Conservation (phyloP, 208 protist species). For the Acanthamoeba royreba region DNA sequence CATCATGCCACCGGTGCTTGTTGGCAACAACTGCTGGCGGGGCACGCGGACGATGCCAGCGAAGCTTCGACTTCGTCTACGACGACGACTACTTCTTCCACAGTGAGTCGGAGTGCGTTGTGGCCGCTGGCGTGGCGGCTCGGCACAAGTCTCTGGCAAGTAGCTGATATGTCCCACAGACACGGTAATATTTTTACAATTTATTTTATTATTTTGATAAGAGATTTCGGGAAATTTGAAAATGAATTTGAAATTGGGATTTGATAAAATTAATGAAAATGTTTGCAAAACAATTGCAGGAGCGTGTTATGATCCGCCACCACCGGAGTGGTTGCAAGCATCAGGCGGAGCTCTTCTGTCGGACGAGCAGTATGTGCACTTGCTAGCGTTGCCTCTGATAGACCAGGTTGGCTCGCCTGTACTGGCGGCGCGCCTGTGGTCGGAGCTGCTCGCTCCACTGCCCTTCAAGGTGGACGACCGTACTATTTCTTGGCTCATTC, state of each 20-base stretch:
- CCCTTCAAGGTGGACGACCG: neutral
- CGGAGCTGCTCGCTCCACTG: neutral
- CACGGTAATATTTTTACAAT: neutral
- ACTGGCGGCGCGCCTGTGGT: neutral
- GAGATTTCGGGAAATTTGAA: no score
- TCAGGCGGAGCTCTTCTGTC: neutral
- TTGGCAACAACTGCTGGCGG: no score
- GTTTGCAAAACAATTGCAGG: neutral
- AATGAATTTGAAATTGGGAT: neutral
- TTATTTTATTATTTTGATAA: neutral
- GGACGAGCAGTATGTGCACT: neutral
- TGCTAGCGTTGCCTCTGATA: neutral
- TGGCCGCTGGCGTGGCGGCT: no score
- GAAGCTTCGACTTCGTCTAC: no score
- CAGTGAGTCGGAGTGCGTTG: no score
- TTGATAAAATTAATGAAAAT: neutral
- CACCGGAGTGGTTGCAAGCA: neutral
- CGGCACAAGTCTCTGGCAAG: neutral
- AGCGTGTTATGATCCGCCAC: neutral
- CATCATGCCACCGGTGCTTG: no score
- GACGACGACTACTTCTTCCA: no score
- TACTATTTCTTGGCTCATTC: neutral
- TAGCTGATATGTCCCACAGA: neutral
- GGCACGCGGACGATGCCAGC: no score
- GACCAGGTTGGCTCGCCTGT: no score